Conservation (phyloP, 192 early-diverging fungal species). For the Mortierella alpina region DNA sequence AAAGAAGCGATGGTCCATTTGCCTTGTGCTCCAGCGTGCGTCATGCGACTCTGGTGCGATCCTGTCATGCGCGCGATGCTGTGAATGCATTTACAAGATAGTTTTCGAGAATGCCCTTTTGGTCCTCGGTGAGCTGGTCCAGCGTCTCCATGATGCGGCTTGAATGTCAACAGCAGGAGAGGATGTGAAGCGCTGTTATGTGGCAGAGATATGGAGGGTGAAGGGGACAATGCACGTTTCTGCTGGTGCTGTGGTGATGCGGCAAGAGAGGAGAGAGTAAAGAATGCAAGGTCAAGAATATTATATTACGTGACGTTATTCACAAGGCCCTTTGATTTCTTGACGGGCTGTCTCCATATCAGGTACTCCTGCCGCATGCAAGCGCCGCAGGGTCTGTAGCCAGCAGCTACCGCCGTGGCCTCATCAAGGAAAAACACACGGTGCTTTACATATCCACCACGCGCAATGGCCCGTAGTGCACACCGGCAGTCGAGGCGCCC, state of each 20-base stretch:
- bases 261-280: not conserved
- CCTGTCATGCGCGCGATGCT: not conserved
- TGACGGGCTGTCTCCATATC: too few species aligned
- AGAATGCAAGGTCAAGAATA: not conserved
- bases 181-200: not conserved
- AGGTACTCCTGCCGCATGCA: too few species aligned
- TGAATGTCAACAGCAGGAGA: not conserved
- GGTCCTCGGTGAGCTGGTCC: constrained; percentile 39
- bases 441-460: too few species aligned
- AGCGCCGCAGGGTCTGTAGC: too few species aligned
- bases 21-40: not conserved
- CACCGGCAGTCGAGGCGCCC: too few species aligned
- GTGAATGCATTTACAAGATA: constrained; percentile 35
- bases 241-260: not conserved
- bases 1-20: not conserved
- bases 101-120: constrained; percentile 43
- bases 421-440: too few species aligned
- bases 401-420: too few species aligned
- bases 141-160: constrained; percentile 27
- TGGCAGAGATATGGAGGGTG: not conserved
- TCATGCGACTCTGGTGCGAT: not conserved
- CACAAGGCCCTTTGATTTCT: too few species aligned
- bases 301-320: not conserved
- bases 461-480: too few species aligned
- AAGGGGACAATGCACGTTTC: not conserved